These are phyloP conservation scores for Chaetomium sp. DNA, from an alignment of 2,329 filamentous ascomycete species.

Conservation along the genomic window DNA sequence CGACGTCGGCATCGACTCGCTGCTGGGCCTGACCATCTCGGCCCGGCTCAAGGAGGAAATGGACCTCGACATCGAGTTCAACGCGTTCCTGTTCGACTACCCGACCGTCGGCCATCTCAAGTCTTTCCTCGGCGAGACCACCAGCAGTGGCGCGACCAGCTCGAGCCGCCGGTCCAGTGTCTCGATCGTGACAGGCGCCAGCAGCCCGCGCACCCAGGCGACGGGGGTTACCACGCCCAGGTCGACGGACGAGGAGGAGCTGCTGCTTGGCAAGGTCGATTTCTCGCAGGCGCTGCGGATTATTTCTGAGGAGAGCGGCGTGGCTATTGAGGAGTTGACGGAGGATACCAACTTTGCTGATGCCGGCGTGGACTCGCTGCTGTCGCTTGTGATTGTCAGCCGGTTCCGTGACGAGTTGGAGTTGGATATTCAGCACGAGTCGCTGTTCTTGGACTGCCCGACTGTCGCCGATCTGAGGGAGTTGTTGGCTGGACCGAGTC, in stretches of 20 bases:
- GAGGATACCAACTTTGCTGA: constrained; percentile 47
- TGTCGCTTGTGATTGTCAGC: constrained; percentile 48
- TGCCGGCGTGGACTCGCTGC: constrained; percentile 51
- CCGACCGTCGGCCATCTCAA: constrained; percentile 48
- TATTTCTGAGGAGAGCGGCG: constrained; percentile 62
- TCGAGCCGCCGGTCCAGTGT: not conserved
- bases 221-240: constrained; percentile 35
- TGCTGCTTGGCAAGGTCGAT: not conserved
- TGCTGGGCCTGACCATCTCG: constrained; percentile 51
- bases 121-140: not conserved
- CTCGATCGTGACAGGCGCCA: not conserved
- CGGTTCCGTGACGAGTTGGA: constrained; percentile 42
- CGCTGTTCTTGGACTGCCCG: not conserved
- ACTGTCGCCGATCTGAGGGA: not conserved
- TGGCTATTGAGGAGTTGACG: constrained; percentile 56
- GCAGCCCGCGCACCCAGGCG: not conserved
- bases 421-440: not conserved
- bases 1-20: constrained; percentile 53
- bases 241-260: not conserved
- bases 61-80: constrained; percentile 48
- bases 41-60: constrained; percentile 42
- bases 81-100: constrained; percentile 41
- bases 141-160: not conserved
- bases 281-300: constrained; percentile 42
- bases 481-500: not conserved